Evolutionary conservation across 148 eudicot species (phyloP).

Genomic region (Pouteria glomerata): DNA sequence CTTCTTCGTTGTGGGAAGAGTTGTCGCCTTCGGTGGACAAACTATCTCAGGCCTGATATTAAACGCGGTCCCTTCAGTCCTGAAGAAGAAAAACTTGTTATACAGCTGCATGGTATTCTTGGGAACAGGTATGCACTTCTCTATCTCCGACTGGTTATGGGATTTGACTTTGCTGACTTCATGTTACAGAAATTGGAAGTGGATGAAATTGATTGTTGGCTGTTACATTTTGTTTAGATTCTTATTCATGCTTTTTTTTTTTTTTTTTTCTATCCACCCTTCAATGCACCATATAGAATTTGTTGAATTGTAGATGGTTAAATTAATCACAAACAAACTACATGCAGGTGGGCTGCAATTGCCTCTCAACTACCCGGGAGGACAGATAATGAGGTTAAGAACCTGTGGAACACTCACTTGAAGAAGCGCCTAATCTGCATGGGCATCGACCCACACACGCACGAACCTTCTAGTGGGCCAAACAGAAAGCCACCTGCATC

Average conservation of each 20-base stretch:
- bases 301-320: too few relatives aligned
- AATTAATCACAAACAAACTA: not conserved
- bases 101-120: conserved; percentile 63
- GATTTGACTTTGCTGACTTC: too few relatives aligned
- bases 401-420: conserved; percentile 90
- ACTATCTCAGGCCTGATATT: conserved; percentile 67
- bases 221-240: too few relatives aligned
- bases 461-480: conserved; percentile 42
- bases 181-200: too few relatives aligned
- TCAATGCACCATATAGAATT: too few relatives aligned
- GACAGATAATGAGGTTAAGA: conserved; percentile 93
- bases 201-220: too few relatives aligned
- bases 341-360: conserved; percentile 86
- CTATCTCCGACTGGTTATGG: not conserved
- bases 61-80: conserved; percentile 62
- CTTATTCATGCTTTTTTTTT: too few relatives aligned
- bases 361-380: conserved; percentile 87
- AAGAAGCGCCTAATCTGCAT: conserved; percentile 60
- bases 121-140: conserved; percentile 49
- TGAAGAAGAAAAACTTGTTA: conserved; percentile 67
- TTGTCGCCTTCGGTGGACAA: conserved; percentile 75
- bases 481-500: conserved; percentile 38
- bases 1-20: conserved; percentile 73
- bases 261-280: too few relatives aligned
- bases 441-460: conserved; percentile 89